phyloP scores from a whole-genome alignment of 805 yeast genomes.

The Cyberlindnera mycetangii region DNA sequence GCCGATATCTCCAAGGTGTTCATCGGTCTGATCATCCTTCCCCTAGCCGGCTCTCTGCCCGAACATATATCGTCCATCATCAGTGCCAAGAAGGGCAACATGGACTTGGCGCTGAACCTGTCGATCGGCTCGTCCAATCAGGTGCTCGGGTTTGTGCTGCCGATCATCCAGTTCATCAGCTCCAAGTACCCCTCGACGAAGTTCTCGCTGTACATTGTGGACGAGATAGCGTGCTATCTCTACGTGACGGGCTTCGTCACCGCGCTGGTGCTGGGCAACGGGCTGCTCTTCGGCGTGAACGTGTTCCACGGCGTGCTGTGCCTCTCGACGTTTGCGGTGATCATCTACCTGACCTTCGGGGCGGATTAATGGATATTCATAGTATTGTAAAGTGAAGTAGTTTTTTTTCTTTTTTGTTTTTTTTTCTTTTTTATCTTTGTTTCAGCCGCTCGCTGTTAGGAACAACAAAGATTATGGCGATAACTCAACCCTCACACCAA shows the following conservation, averaged over 20 bases:
- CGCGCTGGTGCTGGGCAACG: constrained; percentile 12
- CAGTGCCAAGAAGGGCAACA: constrained; percentile 23
- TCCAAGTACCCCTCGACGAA: constrained; percentile 21
- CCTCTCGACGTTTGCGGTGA: constrained; percentile 16
- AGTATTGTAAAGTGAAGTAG: background rate
- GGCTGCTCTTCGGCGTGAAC: constrained; percentile 14
- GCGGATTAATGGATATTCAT: constrained; percentile 3
- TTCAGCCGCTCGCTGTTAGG: constrained; percentile 19
- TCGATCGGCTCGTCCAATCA: constrained; percentile 24
- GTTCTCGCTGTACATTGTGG: constrained; percentile 21
- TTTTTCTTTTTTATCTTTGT: background rate
- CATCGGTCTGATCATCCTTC: constrained; percentile 25
- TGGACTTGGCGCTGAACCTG: constrained; percentile 22
- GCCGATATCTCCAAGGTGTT: constrained; percentile 24
- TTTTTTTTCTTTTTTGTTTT: background rate
- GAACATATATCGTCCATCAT: constrained; percentile 24
- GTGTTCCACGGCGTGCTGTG: constrained; percentile 18
- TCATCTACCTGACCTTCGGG: constrained; percentile 18
- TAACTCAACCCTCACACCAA: too few species aligned
- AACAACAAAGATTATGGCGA: constrained; percentile 3
- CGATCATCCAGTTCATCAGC: constrained; percentile 24
- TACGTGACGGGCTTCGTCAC: constrained; percentile 16
- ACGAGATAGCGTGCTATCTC: constrained; percentile 17
- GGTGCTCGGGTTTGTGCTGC: constrained; percentile 24
- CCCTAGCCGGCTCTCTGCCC: constrained; percentile 25